Evolutionary conservation across 106 monocot species (phyloP).

Genomic region (Allium fistulosum): DNA sequence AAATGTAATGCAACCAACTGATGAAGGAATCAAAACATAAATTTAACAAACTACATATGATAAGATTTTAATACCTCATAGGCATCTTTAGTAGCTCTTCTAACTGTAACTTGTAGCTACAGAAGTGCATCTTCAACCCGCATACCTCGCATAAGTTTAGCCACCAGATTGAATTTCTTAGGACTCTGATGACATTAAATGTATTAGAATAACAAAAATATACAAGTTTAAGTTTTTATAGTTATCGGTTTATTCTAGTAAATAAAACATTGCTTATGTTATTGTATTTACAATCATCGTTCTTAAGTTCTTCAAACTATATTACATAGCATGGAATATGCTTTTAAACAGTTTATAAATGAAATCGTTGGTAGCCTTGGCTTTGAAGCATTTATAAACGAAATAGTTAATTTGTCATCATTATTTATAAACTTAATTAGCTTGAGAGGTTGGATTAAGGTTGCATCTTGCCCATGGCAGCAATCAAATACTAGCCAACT

Average conservation of each 20-base stretch:
- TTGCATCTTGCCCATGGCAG: too few relatives aligned
- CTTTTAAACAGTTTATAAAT: too few relatives aligned
- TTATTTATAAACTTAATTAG: too few relatives aligned
- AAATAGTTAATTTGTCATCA: too few relatives aligned
- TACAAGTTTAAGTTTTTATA: not conserved
- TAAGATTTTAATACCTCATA: constrained; percentile 48
- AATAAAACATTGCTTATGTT: not conserved
- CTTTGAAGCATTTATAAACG: too few relatives aligned
- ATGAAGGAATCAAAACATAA: not conserved
- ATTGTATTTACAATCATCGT: not conserved
- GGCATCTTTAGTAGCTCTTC: constrained; percentile 84
- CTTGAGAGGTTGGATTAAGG: too few relatives aligned
- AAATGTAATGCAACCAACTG: not conserved
- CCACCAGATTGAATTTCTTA: constrained; percentile 94
- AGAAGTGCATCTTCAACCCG: constrained; percentile 95
- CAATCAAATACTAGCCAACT: too few relatives aligned
- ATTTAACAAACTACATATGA: too few relatives aligned
- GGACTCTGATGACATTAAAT: constrained; percentile 53
- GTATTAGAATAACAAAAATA: too few relatives aligned
- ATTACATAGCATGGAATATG: not conserved
- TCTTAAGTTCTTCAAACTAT: not conserved
- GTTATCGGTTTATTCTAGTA: not conserved
- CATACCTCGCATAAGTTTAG: constrained; percentile 83
- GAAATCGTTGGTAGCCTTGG: too few relatives aligned
- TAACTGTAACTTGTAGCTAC: constrained; percentile 89